Evolutionary conservation across 176 grass and related monocot genomes (phyloP).

Genomic region (Alopecurus myosuroides): DNA sequence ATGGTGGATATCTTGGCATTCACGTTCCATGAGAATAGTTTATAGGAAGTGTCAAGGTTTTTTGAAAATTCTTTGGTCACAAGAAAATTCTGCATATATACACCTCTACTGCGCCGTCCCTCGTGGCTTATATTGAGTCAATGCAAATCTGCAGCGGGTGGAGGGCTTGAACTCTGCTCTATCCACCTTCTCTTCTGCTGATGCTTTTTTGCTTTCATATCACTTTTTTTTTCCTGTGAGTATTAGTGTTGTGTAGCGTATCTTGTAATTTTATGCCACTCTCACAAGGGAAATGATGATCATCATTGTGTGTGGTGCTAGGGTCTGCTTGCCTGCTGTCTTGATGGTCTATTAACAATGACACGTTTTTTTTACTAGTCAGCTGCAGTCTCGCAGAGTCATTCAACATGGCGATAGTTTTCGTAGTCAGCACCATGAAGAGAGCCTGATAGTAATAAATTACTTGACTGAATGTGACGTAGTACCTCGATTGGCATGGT

Average conservation of each 20-base stretch:
- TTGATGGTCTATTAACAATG: neutral
- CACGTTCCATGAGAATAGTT: slow-evolving; percentile 24
- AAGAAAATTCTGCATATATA: slow-evolving; percentile 24
- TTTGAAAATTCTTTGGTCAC: slow-evolving; percentile 14
- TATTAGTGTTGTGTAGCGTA: neutral
- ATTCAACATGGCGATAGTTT: neutral
- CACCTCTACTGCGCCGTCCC: neutral
- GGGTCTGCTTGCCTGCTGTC: neutral
- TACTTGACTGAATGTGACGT: neutral
- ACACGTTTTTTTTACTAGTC: neutral
- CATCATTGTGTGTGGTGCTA: neutral
- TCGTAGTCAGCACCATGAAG: neutral
- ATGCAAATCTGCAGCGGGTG: neutral
- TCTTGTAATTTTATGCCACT: neutral
- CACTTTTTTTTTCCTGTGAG: neutral
- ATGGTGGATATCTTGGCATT: slow-evolving; percentile 20
- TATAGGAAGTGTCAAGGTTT: slow-evolving; percentile 8
- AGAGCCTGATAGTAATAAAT: neutral
- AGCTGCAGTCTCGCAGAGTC: neutral
- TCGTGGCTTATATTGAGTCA: neutral
- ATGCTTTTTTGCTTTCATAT: neutral
- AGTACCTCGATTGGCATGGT: neutral
- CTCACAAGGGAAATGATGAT: neutral
- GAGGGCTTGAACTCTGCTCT: neutral
- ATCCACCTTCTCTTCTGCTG: neutral